These are phyloP conservation scores for Hippophae tibetana DNA, from an alignment of 306 rosid species.

Conservation along the genomic window DNA sequence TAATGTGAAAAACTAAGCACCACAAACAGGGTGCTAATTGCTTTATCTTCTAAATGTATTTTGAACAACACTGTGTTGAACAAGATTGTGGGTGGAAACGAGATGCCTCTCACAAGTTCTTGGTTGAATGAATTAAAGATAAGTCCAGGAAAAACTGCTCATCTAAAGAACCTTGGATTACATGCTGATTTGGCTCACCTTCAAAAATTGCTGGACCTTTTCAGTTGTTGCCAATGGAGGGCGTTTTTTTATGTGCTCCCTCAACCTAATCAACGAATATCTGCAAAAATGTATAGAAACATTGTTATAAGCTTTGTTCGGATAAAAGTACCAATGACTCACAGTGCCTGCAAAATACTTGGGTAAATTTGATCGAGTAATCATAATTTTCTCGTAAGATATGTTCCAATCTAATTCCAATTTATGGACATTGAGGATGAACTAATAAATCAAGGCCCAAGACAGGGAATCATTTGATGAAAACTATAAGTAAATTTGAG, in stretches of 20 bases:
- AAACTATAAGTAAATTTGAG: no score
- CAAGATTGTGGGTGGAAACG: background rate
- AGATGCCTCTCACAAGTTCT: no score
- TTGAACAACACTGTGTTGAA: background rate
- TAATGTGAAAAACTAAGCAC: background rate
- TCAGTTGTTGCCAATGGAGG: slow-evolving; percentile 91
- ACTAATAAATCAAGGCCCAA: no score
- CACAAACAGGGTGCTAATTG: background rate
- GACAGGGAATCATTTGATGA: no score
- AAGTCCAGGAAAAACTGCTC: no score
- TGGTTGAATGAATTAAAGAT: no score
- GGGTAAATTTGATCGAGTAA: background rate
- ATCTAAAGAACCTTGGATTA: background rate
- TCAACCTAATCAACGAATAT: slow-evolving; percentile 58
- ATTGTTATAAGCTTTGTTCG: slow-evolving; percentile 1
- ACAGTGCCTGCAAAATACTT: background rate
- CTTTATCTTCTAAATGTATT: background rate
- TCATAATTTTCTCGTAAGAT: background rate
- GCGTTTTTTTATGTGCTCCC: slow-evolving; percentile 95
- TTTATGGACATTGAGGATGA: no score
- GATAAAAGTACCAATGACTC: background rate
- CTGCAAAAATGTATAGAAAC: slow-evolving; percentile 27
- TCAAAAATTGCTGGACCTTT: slow-evolving; percentile 91
- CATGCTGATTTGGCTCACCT: slow-evolving; percentile 36
- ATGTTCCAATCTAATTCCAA: no score